phyloP scores from a whole-genome alignment of 1,139 yeast species.

The Candida glucosophila region DNA sequence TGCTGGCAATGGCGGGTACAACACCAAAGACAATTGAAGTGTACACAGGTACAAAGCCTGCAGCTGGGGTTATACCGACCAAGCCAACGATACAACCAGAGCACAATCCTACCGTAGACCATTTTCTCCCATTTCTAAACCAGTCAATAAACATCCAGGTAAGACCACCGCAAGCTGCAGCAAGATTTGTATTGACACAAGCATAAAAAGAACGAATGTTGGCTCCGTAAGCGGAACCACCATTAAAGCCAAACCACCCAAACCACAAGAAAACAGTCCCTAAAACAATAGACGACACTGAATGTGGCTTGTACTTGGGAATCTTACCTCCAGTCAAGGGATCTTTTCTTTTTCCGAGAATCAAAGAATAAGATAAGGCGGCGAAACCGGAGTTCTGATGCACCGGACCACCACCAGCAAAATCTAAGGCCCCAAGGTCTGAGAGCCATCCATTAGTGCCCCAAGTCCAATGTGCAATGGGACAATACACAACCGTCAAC shows the following conservation, averaged over 20 bases:
- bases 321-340: constrained; percentile 61
- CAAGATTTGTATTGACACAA: constrained; percentile 81
- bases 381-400: constrained; percentile 93
- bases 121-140: constrained; percentile 79
- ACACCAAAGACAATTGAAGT: constrained; percentile 79
- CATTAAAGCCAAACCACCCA: constrained; percentile 98
- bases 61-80: constrained; percentile 95
- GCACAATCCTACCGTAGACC: constrained; percentile 94
- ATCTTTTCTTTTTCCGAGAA: constrained; percentile 87
- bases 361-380: constrained; percentile 84
- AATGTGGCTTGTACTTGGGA: constrained; percentile 88
- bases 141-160: constrained; percentile 92
- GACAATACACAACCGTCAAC: constrained; percentile 95
- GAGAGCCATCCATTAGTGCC: constrained; percentile 85
- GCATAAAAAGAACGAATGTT: constrained; percentile 91
- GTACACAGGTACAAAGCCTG: constrained; percentile 91
- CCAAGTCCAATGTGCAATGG: constrained; percentile 97
- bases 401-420: constrained; percentile 98
- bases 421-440: constrained; percentile 77
- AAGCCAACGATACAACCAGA: constrained; percentile 91
- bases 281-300: constrained; percentile 80
- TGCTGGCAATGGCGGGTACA: constrained; percentile 70
- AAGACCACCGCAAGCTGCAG: constrained; percentile 87
- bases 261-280: constrained; percentile 95
- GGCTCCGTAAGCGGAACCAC: constrained; percentile 93